A percentile compares a stretch with the other conserved stretches of the same genome.
phyloP scores from a whole-genome alignment of 2,329 filamentous ascomycete genomes.

The Didymella lethalis region DNA sequence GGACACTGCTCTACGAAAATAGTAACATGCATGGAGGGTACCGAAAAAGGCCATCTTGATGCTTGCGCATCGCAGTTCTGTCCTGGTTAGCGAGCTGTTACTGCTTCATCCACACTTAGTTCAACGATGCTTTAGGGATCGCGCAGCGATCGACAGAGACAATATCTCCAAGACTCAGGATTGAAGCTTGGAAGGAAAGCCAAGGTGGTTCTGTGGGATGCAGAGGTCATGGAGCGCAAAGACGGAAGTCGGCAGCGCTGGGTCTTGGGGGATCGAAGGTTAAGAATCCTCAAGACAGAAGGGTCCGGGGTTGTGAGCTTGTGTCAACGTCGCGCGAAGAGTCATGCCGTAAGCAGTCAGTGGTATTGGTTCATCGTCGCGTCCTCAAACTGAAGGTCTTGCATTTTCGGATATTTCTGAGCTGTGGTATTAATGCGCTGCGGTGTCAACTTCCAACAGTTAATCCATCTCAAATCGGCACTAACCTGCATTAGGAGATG shows the following conservation, averaged over 20 bases:
- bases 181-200: constrained; percentile 12
- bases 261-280: constrained; percentile 18
- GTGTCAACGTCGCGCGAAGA: constrained; percentile 17
- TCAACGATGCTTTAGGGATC: background rate
- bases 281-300: constrained; percentile 14
- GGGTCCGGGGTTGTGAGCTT: constrained; percentile 19
- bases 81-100: no score
- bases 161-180: constrained; percentile 4
- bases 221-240: constrained; percentile 16
- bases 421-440: background rate
- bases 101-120: no score
- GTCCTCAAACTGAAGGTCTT: background rate
- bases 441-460: background rate
- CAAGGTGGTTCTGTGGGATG: constrained; percentile 15
- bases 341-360: background rate
- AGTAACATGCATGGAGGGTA: no score
- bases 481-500: background rate
- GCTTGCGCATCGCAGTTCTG: no score
- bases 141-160: background rate
- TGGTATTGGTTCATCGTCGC: background rate
- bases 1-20: no score
- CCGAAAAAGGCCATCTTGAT: no score
- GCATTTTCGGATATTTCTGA: background rate
- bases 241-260: constrained; percentile 27
- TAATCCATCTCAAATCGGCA: background rate